A percentile compares a stretch with the other conserved stretches of the same genome.
Conservation (phyloP, 257 asterid species). For the Przewalskia tangutica region DNA sequence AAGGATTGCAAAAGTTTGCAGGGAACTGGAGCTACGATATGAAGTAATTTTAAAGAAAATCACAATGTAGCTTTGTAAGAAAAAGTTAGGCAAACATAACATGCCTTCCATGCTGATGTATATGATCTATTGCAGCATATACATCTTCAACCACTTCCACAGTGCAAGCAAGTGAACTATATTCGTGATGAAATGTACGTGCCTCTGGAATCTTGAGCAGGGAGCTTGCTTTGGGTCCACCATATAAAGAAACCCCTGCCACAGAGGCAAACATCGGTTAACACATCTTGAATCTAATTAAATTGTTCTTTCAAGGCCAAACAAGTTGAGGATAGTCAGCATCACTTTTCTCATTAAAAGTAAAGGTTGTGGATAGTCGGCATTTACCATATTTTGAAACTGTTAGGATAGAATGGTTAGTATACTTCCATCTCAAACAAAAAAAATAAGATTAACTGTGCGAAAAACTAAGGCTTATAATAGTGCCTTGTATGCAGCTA, state of each 20-base stretch:
- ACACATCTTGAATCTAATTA: neutral
- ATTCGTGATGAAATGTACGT: slow-evolving; percentile 74
- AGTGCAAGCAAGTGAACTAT: slow-evolving; percentile 86
- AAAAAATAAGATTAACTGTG: neutral
- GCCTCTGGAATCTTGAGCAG: slow-evolving; percentile 67
- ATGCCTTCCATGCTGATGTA: slow-evolving; percentile 85
- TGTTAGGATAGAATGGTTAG: neutral
- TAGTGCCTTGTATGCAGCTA: neutral
- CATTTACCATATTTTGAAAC: neutral
- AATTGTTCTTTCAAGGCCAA: neutral
- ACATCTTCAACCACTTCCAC: slow-evolving; percentile 92
- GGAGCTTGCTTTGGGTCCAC: slow-evolving; percentile 78
- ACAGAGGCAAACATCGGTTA: neutral
- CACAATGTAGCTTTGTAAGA: neutral
- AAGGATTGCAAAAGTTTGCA: slow-evolving; percentile 1
- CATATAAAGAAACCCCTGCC: slow-evolving; percentile 71
- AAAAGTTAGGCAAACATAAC: slow-evolving; percentile 10
- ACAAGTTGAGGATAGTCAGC: neutral
- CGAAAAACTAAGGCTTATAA: neutral
- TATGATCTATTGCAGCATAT: slow-evolving; percentile 79
- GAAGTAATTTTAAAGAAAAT: neutral
- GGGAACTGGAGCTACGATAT: neutral
- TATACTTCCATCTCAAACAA: neutral
- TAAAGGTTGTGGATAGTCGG: neutral
- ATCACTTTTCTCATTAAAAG: neutral